These are phyloP conservation scores for Colletotrichum zoysiae DNA, from an alignment of 2,329 filamentous ascomycete genomes.

Conservation along the genomic window DNA sequence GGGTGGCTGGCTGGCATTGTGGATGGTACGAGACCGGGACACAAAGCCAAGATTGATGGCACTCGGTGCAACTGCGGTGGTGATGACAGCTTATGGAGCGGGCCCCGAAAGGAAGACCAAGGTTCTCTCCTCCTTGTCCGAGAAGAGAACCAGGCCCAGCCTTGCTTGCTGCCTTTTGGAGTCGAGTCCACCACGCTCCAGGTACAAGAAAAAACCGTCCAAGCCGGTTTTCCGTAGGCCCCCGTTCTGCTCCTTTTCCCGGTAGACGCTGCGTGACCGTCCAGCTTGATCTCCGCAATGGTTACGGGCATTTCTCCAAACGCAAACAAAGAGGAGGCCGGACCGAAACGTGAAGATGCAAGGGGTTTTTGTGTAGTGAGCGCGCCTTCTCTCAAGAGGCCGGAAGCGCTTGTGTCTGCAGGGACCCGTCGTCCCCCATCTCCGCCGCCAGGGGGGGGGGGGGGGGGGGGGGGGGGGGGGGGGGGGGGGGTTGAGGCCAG, in stretches of 20 bases:
- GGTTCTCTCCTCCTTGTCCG: conserved; percentile 32
- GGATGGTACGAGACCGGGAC: conserved; percentile 9
- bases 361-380: conserved; percentile 25
- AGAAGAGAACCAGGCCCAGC: neutral
- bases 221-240: neutral
- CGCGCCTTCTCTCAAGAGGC: conserved; percentile 13
- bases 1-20: neutral
- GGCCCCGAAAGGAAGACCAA: neutral
- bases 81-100: conserved; percentile 22
- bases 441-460: neutral
- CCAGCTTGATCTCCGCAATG: conserved; percentile 10
- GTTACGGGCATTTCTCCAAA: conserved; percentile 15
- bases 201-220: neutral
- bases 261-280: neutral
- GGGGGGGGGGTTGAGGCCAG: too few species aligned
- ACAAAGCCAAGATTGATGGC: conserved; percentile 16
- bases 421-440: neutral
- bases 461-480: neutral
- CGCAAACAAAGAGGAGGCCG: conserved; percentile 11
- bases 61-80: conserved; percentile 38
- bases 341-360: neutral
- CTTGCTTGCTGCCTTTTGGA: neutral
- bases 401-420: conserved; percentile 32
- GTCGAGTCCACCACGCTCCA: neutral
- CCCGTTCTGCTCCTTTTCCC: neutral